These are phyloP conservation scores for Sordaria brevicollis DNA, from an alignment of 495 filamentous ascomycete species.

Conservation along the genomic window DNA sequence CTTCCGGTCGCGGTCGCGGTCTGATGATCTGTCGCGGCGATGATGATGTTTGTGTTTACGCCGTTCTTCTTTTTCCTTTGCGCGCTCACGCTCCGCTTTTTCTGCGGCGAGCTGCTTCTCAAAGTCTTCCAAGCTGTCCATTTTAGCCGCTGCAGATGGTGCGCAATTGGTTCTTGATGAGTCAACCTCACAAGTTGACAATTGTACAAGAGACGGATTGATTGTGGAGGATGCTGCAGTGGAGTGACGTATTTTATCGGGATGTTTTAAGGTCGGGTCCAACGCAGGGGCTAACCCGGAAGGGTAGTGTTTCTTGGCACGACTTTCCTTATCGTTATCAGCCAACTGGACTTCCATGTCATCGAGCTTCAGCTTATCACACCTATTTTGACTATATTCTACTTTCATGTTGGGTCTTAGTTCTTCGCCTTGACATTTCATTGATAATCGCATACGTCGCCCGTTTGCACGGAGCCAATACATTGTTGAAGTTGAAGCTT, in stretches of 20 bases:
- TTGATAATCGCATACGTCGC: no score
- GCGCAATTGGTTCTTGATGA: constrained; percentile 2
- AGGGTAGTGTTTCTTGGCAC: neutral
- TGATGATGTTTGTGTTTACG: constrained; percentile 33
- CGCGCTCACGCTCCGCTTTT: constrained; percentile 36
- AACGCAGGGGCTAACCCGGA: neutral
- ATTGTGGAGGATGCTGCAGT: neutral
- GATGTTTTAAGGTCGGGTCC: neutral
- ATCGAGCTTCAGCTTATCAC: no score
- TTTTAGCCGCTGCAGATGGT: constrained; percentile 3
- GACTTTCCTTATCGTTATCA: neutral
- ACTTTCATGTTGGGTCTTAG: no score
- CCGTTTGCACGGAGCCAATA: no score
- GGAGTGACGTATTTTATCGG: constrained; percentile 7
- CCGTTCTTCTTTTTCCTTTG: constrained; percentile 26
- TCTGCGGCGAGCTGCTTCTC: constrained; percentile 45
- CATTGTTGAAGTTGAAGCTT: neutral
- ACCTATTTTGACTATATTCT: no score
- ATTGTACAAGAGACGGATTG: neutral
- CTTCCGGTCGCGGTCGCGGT: constrained; percentile 25
- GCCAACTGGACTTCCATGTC: neutral
- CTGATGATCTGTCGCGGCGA: constrained; percentile 31
- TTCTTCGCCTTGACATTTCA: no score
- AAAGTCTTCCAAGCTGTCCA: constrained; percentile 46
- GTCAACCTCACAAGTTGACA: neutral